phyloP scores from a whole-genome alignment of 2,329 filamentous ascomycete genomes.

The Didymella lethalis region DNA sequence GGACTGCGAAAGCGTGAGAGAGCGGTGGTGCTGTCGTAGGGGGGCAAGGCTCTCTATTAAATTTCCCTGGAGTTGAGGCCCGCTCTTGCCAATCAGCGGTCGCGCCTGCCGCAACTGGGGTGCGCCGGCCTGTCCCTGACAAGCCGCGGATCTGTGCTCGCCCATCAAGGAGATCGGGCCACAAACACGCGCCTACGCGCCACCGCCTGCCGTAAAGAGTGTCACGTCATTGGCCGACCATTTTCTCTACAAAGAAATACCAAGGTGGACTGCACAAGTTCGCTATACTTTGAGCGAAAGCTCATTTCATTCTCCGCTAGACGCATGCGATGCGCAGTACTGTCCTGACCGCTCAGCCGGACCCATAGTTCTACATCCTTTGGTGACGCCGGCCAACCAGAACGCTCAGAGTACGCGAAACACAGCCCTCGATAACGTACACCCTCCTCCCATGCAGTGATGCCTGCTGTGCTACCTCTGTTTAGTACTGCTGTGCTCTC shows the following conservation, averaged over 20 bases:
- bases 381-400: slow-evolving; percentile 26
- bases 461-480: slow-evolving; percentile 7
- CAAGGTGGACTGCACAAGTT: slow-evolving; percentile 6
- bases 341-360: slow-evolving; percentile 17
- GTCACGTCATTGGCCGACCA: slow-evolving; percentile 33
- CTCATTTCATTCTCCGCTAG: slow-evolving; percentile 11
- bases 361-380: slow-evolving; percentile 28
- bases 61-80: slow-evolving; percentile 34
- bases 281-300: slow-evolving; percentile 9
- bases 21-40: slow-evolving; percentile 22
- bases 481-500: not conserved
- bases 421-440: slow-evolving; percentile 21
- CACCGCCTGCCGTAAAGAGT: slow-evolving; percentile 24
- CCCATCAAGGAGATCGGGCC: slow-evolving; percentile 21
- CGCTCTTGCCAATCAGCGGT: slow-evolving; percentile 32
- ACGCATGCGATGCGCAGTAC: slow-evolving; percentile 8
- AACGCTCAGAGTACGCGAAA: slow-evolving; percentile 28
- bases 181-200: slow-evolving; percentile 33
- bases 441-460: not conserved
- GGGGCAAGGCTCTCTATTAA: slow-evolving; percentile 34
- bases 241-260: slow-evolving; percentile 3
- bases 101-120: slow-evolving; percentile 29
- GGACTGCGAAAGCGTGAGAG: slow-evolving; percentile 24
- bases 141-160: slow-evolving; percentile 22
- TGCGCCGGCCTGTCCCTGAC: slow-evolving; percentile 34